These are phyloP conservation scores for Terfezia boudieri DNA, from an alignment of 495 filamentous ascomycete species.

Conservation along the genomic window DNA sequence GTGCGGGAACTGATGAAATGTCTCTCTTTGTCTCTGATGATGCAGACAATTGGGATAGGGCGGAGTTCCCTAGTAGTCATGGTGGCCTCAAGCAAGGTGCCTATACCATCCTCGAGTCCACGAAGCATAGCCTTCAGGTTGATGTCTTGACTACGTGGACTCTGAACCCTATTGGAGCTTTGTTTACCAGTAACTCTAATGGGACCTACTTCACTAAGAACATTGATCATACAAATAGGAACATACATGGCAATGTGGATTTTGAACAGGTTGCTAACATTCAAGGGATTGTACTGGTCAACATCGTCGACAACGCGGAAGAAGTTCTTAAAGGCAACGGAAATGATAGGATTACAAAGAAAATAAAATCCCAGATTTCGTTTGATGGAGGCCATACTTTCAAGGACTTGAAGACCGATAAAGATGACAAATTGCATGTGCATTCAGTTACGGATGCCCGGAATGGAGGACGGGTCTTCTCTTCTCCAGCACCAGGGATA, in stretches of 20 bases:
- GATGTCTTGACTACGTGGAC: slow-evolving; percentile 52
- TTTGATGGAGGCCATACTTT: slow-evolving; percentile 66
- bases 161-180: slow-evolving; percentile 49
- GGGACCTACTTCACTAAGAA: slow-evolving; percentile 87
- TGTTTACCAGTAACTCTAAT: slow-evolving; percentile 88
- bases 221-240: slow-evolving; percentile 73
- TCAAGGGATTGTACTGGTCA: slow-evolving; percentile 77
- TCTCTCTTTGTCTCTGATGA: slow-evolving; percentile 67
- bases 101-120: slow-evolving; percentile 85
- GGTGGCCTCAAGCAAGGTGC: slow-evolving; percentile 53
- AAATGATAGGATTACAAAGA: slow-evolving; percentile 28
- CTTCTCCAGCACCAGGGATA: slow-evolving; percentile 75
- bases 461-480: slow-evolving; percentile 72
- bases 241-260: slow-evolving; percentile 47
- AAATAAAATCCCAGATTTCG: slow-evolving; percentile 52
- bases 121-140: slow-evolving; percentile 89
- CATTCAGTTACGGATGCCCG: slow-evolving; percentile 68
- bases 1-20: slow-evolving; percentile 63
- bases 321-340: slow-evolving; percentile 35
- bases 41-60: slow-evolving; percentile 67
- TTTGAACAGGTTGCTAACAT: slow-evolving; percentile 81
- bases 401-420: slow-evolving; percentile 31
- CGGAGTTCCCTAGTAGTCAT: slow-evolving; percentile 58
- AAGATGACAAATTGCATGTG: slow-evolving; percentile 44
- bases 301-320: slow-evolving; percentile 68